Conservation (phyloP, 2,329 filamentous ascomycete species). For the Salinomyces thailandicus region DNA sequence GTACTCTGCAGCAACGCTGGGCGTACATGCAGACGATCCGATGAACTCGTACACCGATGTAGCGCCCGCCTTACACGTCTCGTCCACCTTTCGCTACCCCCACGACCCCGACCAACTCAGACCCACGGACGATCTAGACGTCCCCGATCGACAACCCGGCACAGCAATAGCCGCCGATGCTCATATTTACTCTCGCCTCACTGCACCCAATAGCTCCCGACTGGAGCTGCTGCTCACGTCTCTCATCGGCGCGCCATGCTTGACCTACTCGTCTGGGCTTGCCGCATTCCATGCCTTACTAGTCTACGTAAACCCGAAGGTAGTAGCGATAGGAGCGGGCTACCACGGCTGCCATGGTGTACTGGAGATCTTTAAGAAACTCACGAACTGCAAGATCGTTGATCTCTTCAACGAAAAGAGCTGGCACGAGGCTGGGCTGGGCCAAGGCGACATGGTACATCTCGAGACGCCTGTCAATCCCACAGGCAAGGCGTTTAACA, state of each 20-base stretch:
- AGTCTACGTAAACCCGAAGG: constrained; percentile 70
- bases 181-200: constrained; percentile 75
- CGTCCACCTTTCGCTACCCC: constrained; percentile 80
- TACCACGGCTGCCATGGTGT: constrained; percentile 95
- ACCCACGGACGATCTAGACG: constrained; percentile 17
- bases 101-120: constrained; percentile 56
- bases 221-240: constrained; percentile 72
- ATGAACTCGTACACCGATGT: constrained; percentile 49
- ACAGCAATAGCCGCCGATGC: constrained; percentile 43
- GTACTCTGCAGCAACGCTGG: constrained; percentile 23
- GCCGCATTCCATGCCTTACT: constrained; percentile 81
- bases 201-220: constrained; percentile 68
- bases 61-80: constrained; percentile 79
- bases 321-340: constrained; percentile 70
- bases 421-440: constrained; percentile 49
- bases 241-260: constrained; percentile 56
- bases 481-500: constrained; percentile 66
- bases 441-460: constrained; percentile 73
- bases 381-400: constrained; percentile 64
- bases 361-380: constrained; percentile 59
- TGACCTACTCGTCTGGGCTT: constrained; percentile 78
- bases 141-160: constrained; percentile 18
- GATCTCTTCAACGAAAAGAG: constrained; percentile 43
- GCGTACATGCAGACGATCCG: constrained; percentile 27
- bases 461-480: constrained; percentile 93